Base-by-base conservation (phyloP, 2,329 filamentous ascomycete species). In the Phyllosticta paracitricarpa region DNA sequence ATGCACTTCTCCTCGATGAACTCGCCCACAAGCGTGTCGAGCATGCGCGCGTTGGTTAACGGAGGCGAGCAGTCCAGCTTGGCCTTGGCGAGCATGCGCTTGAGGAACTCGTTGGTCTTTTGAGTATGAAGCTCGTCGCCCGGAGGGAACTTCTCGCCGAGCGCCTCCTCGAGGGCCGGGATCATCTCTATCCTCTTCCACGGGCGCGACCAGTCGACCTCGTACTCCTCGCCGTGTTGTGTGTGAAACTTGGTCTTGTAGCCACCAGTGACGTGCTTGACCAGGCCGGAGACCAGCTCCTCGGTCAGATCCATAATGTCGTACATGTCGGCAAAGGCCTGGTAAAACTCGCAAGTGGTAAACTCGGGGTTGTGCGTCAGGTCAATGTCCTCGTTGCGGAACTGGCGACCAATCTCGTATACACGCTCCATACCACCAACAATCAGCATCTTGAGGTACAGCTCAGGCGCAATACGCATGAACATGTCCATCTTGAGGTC, bases 281-380 rank as follows among this genome's bases (percentile, higher is more conserved):
- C 93, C 5, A 97, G 82, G 51, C 87, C 84, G 33, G 90, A 92
- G 55, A 99, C 88, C 30, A 99, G 87, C 72, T 97, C 92, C 76
- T 99, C 94, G 1, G 94, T 97, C 70, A 91, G 83, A 63, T 89
- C 79, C 88, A 96, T 91, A 63, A 97, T 80, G 72, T 97, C 94
- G 75, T 95, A 89, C 67, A 96, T 69, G 57, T 75, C 73, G 48
- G 78, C 75, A 61, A 75, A 97, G 3, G 94, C 93, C 84, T 89
- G 87, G 78, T 99, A 99, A 78, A 97, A 97, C 76, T 99, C 94
- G 75, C 91, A 90, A 26, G 91, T 96, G 53, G 94, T 99, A 80
- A 99, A 99, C 74, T 99, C 94, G 51, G 89, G 94, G 80, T 97
- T 99, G 81, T 99, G 94, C 7, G 94, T 99, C 57, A 94, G 80